phyloP scores from a whole-genome alignment of 192 early-diverging fungal genomes.

The Coemansia sp. region DNA sequence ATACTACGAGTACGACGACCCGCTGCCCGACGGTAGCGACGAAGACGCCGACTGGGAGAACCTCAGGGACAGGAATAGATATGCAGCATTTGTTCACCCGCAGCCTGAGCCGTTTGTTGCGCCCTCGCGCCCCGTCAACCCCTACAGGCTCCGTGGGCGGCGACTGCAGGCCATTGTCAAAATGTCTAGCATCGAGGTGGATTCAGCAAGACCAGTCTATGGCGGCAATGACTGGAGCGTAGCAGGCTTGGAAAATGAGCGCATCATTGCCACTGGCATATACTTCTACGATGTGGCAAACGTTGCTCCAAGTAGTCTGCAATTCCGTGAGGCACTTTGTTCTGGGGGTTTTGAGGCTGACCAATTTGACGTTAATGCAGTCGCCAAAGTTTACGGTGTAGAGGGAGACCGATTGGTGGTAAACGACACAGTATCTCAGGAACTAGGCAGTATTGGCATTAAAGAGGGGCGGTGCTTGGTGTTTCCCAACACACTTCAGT shows the following conservation, averaged over 20 bases:
- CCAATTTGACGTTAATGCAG: not conserved
- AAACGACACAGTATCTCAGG: constrained; percentile 12
- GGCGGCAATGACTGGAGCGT: constrained; percentile 18
- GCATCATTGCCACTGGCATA: constrained; percentile 12
- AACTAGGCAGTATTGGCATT: constrained; percentile 37
- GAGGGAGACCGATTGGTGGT: no score
- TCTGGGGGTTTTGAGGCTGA: not conserved
- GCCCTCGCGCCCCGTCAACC: not conserved
- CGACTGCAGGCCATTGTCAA: constrained; percentile 24
- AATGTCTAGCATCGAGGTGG: constrained; percentile 19
- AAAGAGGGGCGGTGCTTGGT: constrained; percentile 54
- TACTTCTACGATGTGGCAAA: constrained; percentile 19
- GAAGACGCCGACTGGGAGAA: not conserved
- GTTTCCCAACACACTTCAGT: constrained; percentile 65
- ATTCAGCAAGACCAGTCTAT: constrained; percentile 10
- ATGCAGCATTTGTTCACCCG: constrained; percentile 11
- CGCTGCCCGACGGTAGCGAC: not conserved
- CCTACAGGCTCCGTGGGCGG: constrained; percentile 6
- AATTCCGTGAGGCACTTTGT: constrained; percentile 11
- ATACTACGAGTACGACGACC: not conserved
- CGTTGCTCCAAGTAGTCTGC: constrained; percentile 7
- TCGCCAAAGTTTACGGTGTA: constrained; percentile 18
- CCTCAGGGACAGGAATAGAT: not conserved
- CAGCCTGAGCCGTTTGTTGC: not conserved
- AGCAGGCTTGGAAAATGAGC: constrained; percentile 9